A percentile compares a stretch with the other conserved stretches of the same genome.
Conservation (phyloP, 2,329 filamentous ascomycete species). For the Sphaceloma murrayae region DNA sequence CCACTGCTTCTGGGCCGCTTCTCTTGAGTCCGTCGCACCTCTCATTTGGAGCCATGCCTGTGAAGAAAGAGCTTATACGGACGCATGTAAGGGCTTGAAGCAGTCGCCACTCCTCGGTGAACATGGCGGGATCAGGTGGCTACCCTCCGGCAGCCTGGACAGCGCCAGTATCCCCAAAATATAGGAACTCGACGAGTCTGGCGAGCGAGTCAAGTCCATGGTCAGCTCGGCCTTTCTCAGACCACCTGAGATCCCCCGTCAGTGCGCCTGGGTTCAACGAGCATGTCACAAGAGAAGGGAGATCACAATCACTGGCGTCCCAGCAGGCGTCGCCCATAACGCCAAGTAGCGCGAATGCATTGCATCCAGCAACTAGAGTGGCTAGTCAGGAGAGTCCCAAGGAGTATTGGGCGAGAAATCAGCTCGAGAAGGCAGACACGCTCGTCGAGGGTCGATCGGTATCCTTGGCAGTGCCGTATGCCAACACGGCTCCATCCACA, state of each 20-base stretch:
- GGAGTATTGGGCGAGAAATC: conserved; percentile 6
- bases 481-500: conserved; percentile 16
- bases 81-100: background rate
- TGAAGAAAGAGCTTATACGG: conserved; percentile 6
- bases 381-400: conserved; percentile 4
- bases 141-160: background rate
- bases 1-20: background rate
- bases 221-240: background rate
- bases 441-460: conserved; percentile 2
- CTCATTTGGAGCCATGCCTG: background rate
- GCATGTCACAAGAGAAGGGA: conserved; percentile 1
- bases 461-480: conserved; percentile 19
- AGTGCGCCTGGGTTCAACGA: background rate
- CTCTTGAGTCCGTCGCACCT: background rate
- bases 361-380: conserved; percentile 6
- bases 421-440: background rate
- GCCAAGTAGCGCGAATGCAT: conserved; percentile 2
- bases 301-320: conserved; percentile 9
- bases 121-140: background rate
- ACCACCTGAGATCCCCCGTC: background rate
- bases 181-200: background rate
- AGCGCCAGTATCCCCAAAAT: background rate
- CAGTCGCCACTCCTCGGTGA: background rate
- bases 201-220: background rate
- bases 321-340: conserved; percentile 9